Evolutionary conservation across 225 moss, liverwort and hornwort genomes (phyloP), one percentile per base, ranked within the genome.

Genomic region (Straminergon stramineum): DNA sequence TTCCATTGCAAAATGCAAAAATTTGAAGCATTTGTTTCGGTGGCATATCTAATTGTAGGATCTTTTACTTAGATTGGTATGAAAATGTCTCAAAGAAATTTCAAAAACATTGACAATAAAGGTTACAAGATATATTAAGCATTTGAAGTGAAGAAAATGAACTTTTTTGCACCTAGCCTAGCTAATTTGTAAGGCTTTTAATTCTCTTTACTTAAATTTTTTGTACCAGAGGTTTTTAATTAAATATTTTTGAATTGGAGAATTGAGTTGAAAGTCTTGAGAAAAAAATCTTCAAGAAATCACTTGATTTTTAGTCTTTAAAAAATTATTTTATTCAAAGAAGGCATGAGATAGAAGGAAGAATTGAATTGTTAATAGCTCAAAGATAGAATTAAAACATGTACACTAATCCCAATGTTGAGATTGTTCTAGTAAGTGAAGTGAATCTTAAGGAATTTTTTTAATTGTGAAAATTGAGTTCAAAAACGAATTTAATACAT

Each of bases 371-470:
- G 12, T 70, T 7, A 39, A 24, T 70, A 39, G 4, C 7, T 70
- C 20, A 13, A 13, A 39, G 8, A 70, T 70, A 24, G 14, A 70
- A 39, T 15, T 71, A 24, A 71, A 71, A 26, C 5, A 24, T 9
- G 10, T 48, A 48, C 26, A 71, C 8, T 26, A 71, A 41, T 71
- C 1, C 26, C 8, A 14, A 41, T 71, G 41, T 39, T 41, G 41
- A 41, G 15, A 24, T 71, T 71, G 5, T 70, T 70, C 13, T 39
- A 39, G 7, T 1, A n/a, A 13, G 14, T 4, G 2, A 70, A 39
- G 6, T 71, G 24, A 39, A 13, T 0, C 0, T 0, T 15, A 1
- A 8, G 5, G 8, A 70, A 14, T 5, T 68, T 14, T 41, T 39
- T 39, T 5, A 19, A 70, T 14, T 70, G 8, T 24, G 1, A 70